A percentile compares a stretch with the other conserved stretches of the same genome.
These are phyloP conservation scores for Monilinia fructicola DNA, from an alignment of 2,329 filamentous ascomycete genomes.

Conservation along the genomic window DNA sequence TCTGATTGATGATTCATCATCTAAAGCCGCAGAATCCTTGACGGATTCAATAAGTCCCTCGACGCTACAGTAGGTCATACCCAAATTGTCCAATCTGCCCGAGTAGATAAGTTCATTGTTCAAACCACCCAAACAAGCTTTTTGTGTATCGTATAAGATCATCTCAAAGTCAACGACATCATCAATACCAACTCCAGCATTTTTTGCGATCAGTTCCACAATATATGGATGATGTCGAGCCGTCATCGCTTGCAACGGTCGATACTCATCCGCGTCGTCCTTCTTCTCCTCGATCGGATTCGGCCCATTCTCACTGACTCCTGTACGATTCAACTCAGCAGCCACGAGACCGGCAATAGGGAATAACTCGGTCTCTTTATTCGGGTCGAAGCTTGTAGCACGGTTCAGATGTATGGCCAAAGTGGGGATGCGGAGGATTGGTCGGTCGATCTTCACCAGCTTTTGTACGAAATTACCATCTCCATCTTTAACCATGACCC, in stretches of 20 bases:
- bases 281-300: conserved; percentile 37
- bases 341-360: conserved; percentile 86
- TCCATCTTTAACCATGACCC: conserved; percentile 75
- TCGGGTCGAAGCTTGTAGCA: conserved; percentile 82
- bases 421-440: conserved; percentile 88
- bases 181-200: conserved; percentile 67
- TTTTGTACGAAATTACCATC: conserved; percentile 76
- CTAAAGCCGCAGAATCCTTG: conserved; percentile 60
- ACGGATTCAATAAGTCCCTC: conserved; percentile 82
- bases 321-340: conserved; percentile 81
- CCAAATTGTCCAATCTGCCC: conserved; percentile 90
- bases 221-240: conserved; percentile 89
- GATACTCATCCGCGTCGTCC: conserved; percentile 54
- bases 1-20: conserved; percentile 77
- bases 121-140: conserved; percentile 82
- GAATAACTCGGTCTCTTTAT: conserved; percentile 95
- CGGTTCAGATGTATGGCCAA: conserved; percentile 93
- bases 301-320: conserved; percentile 46
- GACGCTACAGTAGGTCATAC: conserved; percentile 93
- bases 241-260: conserved; percentile 72
- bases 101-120: conserved; percentile 96
- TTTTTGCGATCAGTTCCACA: conserved; percentile 77
- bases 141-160: conserved; percentile 94
- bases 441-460: conserved; percentile 86
- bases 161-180: conserved; percentile 92